Base-by-base conservation (phyloP, 2,329 filamentous ascomycete species). In the Monilinia laxa region DNA sequence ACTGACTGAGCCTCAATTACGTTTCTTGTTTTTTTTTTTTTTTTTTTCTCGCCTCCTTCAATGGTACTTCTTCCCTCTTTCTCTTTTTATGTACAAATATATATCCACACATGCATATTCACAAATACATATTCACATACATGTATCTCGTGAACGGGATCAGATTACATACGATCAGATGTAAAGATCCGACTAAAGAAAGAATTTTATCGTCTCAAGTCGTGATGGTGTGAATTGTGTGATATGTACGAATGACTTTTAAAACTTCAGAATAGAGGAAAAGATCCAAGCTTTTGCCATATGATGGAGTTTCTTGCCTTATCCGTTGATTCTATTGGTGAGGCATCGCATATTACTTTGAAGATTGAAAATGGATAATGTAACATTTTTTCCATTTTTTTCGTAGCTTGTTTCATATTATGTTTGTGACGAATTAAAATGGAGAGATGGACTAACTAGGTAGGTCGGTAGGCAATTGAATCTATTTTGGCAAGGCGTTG, bases 391-490 rank as follows among this genome's bases (percentile, higher is more conserved):
- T 35, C 5, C 31, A 4, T 5, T 35, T 54, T 35, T 35, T 12
- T 59, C 57, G 28, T 60, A 63, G 49, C 28, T 63, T 54, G 60
- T 63, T 63, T 63, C 60, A 63, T 14, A 42, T 25, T 7, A 42
- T 63, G n/a, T 54, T 63, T 31, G n/a, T 28, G 35, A 53, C 60
- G 49, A 63, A 63, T 63, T 53, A 63, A 53, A 63, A 28, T 54
- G 49, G 49, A 63, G 47, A 63, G 31, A 51, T 25, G 38, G 2
- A 14, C 38, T 12, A 40, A 40, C 10, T 40, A 40, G 12, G 38
- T 14, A 40, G 38, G 38, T 35, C 31, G 31, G 31, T 35, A 35
- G 31, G 31, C 1, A 3, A 4, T n/a, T 38, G 35, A 35, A 51
- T 60, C 28, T 38, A 38, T 49, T 60, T 51, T 20, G 57, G 45